A percentile compares a stretch with the other conserved stretches of the same genome.
Conservation (phyloP, 73 alveolate genomes). For the Paramecium octaurelia region DNA sequence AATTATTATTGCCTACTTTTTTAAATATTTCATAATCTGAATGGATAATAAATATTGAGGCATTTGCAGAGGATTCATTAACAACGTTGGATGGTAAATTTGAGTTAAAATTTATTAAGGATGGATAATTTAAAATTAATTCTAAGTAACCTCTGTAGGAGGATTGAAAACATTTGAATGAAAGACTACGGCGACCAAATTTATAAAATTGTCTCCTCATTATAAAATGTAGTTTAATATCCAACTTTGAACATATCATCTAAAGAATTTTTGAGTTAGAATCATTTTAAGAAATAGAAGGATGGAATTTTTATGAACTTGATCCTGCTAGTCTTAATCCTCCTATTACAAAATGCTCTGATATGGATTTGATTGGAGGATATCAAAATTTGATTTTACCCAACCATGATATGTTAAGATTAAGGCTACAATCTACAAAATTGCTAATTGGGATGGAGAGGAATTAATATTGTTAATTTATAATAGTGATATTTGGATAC, state of each 20-base stretch:
- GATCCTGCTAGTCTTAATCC: slow-evolving; percentile 9
- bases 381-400: not conserved
- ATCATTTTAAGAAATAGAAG: not conserved
- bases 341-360: slow-evolving; percentile 27
- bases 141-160: slow-evolving; percentile 4
- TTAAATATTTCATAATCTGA: not conserved
- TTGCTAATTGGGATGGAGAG: slow-evolving; percentile 45
- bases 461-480: not conserved
- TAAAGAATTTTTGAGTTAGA: not conserved
- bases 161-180: not conserved
- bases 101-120: not conserved
- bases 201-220: slow-evolving; percentile 8
- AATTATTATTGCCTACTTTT: not conserved
- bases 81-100: not conserved
- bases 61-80: not conserved
- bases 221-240: not conserved
- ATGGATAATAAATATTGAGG: not conserved
- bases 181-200: not conserved
- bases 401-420: not conserved
- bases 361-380: slow-evolving; percentile 1
- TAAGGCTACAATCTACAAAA: not conserved
- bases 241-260: not conserved
- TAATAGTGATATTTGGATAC: not conserved
- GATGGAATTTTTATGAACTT: not conserved
- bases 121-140: slow-evolving; percentile 6